Percentiles rank a stretch among this genome's conserved stretches.
These are phyloP conservation scores for Staphylotrichum longicolle DNA, from an alignment of 495 filamentous ascomycete genomes.

Conservation along the genomic window DNA sequence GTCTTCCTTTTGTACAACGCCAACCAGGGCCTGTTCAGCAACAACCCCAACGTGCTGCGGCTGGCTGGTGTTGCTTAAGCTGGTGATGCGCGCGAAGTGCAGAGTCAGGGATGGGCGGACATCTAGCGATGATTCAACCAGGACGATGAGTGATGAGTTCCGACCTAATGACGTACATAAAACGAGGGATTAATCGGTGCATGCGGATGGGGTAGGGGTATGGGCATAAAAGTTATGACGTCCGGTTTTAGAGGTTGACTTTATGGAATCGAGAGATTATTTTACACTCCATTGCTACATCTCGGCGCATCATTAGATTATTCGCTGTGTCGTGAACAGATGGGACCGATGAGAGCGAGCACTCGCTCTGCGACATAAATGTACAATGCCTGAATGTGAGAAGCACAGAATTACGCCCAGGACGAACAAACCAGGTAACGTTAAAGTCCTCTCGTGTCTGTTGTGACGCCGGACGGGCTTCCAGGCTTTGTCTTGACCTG, in stretches of 20 bases:
- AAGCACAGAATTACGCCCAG: no score
- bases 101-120: constrained; percentile 16
- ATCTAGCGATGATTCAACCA: constrained; percentile 23
- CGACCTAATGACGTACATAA: constrained; percentile 24
- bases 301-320: no score
- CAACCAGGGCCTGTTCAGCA: constrained; percentile 34
- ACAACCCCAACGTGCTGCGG: constrained; percentile 33
- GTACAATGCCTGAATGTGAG: no score
- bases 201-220: neutral
- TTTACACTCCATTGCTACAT: no score
- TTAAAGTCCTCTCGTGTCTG: no score
- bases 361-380: no score
- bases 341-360: no score
- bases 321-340: no score
- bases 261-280: neutral
- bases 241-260: neutral
- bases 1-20: constrained; percentile 31
- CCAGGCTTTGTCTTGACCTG: no score
- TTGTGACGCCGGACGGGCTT: no score
- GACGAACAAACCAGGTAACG: no score
- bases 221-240: neutral
- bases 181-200: constrained; percentile 8
- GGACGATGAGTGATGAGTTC: constrained; percentile 30
- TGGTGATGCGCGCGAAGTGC: constrained; percentile 5
- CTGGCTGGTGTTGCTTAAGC: constrained; percentile 28